Conservation (phyloP, 768 basidiomycete species). For the Xerocomellus amylosporus region DNA sequence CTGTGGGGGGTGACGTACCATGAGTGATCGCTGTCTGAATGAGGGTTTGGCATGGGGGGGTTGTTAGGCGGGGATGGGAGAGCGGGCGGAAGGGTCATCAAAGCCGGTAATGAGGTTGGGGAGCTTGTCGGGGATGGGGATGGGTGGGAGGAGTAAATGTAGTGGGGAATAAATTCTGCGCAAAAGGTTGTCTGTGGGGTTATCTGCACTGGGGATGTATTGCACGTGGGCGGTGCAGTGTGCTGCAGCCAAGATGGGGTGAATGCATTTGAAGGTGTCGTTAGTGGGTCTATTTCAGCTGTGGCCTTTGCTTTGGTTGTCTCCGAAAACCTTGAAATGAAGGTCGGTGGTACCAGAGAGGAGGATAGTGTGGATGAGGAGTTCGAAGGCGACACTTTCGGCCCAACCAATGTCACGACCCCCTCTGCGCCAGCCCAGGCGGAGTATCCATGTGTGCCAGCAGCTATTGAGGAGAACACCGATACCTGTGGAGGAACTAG, state of each 20-base stretch:
- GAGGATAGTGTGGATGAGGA: neutral
- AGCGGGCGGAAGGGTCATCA: too few relatives aligned
- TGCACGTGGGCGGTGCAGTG: neutral
- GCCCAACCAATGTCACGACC: neutral
- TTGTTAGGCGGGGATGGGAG: too few relatives aligned
- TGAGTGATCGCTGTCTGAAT: too few relatives aligned
- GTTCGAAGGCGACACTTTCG: neutral
- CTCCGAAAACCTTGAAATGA: neutral
- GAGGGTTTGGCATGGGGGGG: too few relatives aligned
- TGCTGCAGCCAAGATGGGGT: neutral
- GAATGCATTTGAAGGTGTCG: neutral
- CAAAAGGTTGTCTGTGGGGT: neutral
- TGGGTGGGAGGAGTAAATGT: too few relatives aligned
- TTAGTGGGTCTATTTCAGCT: neutral
- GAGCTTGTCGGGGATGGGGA: too few relatives aligned
- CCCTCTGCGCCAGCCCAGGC: neutral
- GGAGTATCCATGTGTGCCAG: too few relatives aligned
- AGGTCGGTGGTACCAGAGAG: neutral
- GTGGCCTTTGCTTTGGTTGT: neutral
- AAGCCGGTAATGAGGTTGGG: too few relatives aligned
- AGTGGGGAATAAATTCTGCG: neutral
- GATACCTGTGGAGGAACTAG: neutral
- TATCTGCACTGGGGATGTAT: neutral
- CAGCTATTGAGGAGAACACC: neutral
- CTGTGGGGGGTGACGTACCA: too few relatives aligned